A percentile compares a stretch with the other conserved stretches of the same genome.
phyloP scores from a whole-genome alignment of 176 grass and related monocot species.

The Thinopyrum elongatum region DNA sequence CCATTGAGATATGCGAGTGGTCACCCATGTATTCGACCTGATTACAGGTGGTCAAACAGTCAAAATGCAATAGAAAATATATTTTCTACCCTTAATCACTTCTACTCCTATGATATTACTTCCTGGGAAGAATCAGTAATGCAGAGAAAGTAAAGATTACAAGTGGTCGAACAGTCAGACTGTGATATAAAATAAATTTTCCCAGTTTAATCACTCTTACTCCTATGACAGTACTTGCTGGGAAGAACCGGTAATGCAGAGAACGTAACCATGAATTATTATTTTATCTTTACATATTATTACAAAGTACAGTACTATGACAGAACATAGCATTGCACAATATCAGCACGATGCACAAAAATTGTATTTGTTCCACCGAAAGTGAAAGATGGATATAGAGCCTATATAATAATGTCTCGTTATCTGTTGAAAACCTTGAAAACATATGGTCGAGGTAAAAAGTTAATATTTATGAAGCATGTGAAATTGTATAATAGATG shows the following conservation, averaged over 20 bases:
- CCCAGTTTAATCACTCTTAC: background rate
- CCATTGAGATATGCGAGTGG: constrained; percentile 88
- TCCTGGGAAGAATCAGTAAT: background rate
- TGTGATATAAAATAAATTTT: constrained; percentile 17
- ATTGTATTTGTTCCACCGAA: background rate
- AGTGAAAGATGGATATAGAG: background rate
- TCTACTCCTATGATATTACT: background rate
- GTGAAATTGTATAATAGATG: background rate
- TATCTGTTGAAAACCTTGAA: constrained; percentile 13
- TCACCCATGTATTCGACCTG: constrained; percentile 95
- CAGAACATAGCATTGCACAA: background rate
- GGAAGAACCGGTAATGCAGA: background rate
- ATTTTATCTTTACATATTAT: background rate
- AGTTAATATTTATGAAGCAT: background rate
- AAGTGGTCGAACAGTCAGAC: constrained; percentile 28
- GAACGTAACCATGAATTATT: background rate
- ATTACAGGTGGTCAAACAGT: constrained; percentile 36
- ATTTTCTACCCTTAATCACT: background rate
- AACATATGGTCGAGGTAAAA: background rate
- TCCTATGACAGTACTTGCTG: background rate
- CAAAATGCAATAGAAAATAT: constrained; percentile 26
- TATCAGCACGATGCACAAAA: background rate
- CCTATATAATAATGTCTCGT: background rate
- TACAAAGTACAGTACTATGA: background rate
- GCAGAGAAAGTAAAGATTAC: constrained; percentile 25